Conservation (phyloP, 2,329 filamentous ascomycete species). For the Pseudogymnoascus sp. region DNA sequence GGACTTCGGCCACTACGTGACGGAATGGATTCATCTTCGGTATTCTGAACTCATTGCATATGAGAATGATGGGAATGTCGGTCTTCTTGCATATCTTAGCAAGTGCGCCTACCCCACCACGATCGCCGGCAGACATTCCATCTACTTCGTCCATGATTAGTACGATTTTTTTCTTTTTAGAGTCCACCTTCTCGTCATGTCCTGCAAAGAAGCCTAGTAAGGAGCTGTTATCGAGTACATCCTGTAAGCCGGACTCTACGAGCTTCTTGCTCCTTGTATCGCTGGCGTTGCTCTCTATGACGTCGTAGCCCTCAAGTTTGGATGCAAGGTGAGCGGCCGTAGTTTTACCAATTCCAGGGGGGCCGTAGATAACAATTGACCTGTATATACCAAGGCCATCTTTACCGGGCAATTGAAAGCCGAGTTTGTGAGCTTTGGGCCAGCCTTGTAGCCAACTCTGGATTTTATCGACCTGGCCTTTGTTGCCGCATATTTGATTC, state of each 20-base stretch:
- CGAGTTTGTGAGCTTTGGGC: slow-evolving; percentile 66
- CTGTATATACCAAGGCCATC: slow-evolving; percentile 79
- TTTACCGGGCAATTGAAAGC: slow-evolving; percentile 74
- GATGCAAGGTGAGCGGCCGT: slow-evolving; percentile 93
- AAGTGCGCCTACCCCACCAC: slow-evolving; percentile 88
- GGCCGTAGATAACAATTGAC: slow-evolving; percentile 91
- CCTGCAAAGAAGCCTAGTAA: slow-evolving; percentile 83
- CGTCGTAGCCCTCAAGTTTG: slow-evolving; percentile 85
- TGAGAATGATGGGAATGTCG: slow-evolving; percentile 87
- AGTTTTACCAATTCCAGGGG: slow-evolving; percentile 94
- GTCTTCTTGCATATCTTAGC: slow-evolving; percentile 95
- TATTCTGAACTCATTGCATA: slow-evolving; percentile 88
- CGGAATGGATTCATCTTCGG: slow-evolving; percentile 99
- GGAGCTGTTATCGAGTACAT: slow-evolving; percentile 89
- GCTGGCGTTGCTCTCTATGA: slow-evolving; percentile 92
- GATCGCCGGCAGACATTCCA: slow-evolving; percentile 95
- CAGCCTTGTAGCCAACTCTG: slow-evolving; percentile 81
- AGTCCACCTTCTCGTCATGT: slow-evolving; percentile 72
- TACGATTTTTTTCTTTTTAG: slow-evolving; percentile 83
- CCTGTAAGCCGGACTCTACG: slow-evolving; percentile 79
- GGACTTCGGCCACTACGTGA: slow-evolving; percentile 71
- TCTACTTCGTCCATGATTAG: slow-evolving; percentile 99
- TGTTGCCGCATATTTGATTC: slow-evolving; percentile 92
- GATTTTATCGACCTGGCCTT: slow-evolving; percentile 79
- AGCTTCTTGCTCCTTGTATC: slow-evolving; percentile 94